These are phyloP conservation scores for Dictyostelium capitatum DNA, from an alignment of 78 protist genomes.

Conservation along the genomic window DNA sequence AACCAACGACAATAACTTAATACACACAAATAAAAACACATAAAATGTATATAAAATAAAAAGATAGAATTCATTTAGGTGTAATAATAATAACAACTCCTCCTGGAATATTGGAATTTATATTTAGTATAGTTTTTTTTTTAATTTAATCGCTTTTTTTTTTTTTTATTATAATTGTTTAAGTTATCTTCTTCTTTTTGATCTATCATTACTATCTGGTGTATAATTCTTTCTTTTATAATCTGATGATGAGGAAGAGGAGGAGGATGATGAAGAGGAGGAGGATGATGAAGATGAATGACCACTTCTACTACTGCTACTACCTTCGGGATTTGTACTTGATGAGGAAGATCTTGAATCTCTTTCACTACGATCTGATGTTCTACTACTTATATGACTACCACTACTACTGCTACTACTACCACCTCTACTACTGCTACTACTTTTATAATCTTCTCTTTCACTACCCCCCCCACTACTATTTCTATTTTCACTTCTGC, in stretches of 20 bases:
- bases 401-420: constrained; percentile 14
- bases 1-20: not conserved
- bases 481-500: constrained; percentile 18
- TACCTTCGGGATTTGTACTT: too few relatives aligned
- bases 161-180: not conserved
- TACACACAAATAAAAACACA: not conserved
- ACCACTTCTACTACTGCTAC: not conserved
- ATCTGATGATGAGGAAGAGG: not conserved
- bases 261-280: not conserved
- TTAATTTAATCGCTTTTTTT: not conserved
- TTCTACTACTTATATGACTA: not conserved
- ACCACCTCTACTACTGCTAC: constrained; percentile 27
- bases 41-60: constrained; percentile 19
- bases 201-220: constrained; percentile 38
- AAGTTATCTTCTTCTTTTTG: constrained; percentile 62
- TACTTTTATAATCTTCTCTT: not conserved
- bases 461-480: not conserved
- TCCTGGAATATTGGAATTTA: too few relatives aligned
- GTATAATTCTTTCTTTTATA: constrained; percentile 46
- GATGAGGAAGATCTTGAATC: constrained; percentile 11
- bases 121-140: not conserved
- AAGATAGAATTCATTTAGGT: too few relatives aligned
- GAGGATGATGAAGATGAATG: not conserved
- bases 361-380: not conserved
- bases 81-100: not conserved